A percentile compares a stretch with the other conserved stretches of the same genome.
phyloP scores from a whole-genome alignment of 495 filamentous ascomycete genomes.

The Chaetomium cochliodes region DNA sequence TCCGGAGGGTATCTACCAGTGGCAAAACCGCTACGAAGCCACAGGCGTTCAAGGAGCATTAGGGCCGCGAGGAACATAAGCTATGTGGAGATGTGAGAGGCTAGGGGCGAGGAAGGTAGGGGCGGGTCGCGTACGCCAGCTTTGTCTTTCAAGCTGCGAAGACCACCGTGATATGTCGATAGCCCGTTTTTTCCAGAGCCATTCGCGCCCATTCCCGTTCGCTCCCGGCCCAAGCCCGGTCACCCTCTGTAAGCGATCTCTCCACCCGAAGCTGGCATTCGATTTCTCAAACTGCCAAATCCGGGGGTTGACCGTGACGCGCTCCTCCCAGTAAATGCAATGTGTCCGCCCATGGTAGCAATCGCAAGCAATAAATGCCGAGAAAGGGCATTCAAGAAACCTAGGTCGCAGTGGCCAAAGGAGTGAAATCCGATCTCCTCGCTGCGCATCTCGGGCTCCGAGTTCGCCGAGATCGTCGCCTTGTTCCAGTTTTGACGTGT shows the following conservation, averaged over 20 bases:
- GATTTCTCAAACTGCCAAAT: not conserved
- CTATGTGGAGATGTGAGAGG: not conserved
- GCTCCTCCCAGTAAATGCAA: constrained; percentile 9
- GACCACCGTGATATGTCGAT: not conserved
- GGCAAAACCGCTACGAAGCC: constrained; percentile 10
- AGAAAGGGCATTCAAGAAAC: not conserved
- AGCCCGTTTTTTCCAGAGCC: not conserved
- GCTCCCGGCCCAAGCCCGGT: not conserved
- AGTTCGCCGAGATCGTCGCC: not conserved
- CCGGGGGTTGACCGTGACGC: not conserved
- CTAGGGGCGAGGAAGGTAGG: not conserved
- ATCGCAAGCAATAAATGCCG: constrained; percentile 10
- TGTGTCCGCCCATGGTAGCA: not conserved
- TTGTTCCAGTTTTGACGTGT: not conserved
- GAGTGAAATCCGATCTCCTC: constrained; percentile 1
- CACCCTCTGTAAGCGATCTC: not conserved
- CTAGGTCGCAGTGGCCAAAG: constrained; percentile 4
- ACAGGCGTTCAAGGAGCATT: not conserved
- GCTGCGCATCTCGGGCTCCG: not conserved
- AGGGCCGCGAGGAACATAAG: constrained; percentile 2
- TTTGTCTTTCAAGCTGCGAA: not conserved
- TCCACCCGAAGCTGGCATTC: not conserved
- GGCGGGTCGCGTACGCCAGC: not conserved
- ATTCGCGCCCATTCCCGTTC: not conserved
- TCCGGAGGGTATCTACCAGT: not conserved